These are phyloP conservation scores for Solidago caesia DNA, from an alignment of 129 eudicot genomes.

Conservation along the genomic window DNA sequence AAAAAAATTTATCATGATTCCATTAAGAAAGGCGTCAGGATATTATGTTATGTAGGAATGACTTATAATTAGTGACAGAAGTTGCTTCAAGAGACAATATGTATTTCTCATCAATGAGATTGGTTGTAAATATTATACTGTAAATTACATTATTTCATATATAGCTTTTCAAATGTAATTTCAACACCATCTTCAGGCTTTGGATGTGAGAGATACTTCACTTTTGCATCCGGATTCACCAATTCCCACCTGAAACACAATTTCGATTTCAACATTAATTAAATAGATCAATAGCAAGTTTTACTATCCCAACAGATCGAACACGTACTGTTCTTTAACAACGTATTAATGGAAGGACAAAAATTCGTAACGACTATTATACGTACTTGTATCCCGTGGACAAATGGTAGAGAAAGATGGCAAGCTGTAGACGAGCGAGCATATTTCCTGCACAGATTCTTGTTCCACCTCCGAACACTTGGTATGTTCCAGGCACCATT, in stretches of 20 bases:
- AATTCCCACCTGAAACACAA: slow-evolving; percentile 50
- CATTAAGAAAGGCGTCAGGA: neutral
- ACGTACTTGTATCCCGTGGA: slow-evolving; percentile 43
- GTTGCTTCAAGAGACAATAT: too few relatives aligned
- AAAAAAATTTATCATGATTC: neutral
- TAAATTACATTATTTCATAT: slow-evolving; percentile 1
- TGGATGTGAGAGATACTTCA: slow-evolving; percentile 55
- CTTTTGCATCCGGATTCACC: slow-evolving; percentile 52
- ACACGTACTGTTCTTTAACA: neutral
- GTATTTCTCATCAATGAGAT: too few relatives aligned
- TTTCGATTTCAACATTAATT: neutral
- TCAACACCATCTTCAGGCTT: slow-evolving; percentile 55
- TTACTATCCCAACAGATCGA: neutral
- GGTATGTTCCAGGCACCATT: slow-evolving; percentile 37
- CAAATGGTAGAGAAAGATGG: slow-evolving; percentile 46
- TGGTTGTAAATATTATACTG: neutral
- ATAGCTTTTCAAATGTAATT: slow-evolving; percentile 31
- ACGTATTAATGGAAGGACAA: neutral
- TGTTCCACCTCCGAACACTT: slow-evolving; percentile 44
- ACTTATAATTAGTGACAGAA: too few relatives aligned
- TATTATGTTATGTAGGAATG: neutral
- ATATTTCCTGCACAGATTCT: slow-evolving; percentile 49
- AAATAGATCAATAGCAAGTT: neutral
- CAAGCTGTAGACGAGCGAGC: slow-evolving; percentile 50
- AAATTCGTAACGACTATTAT: neutral